Conservation (phyloP, 148 eudicot species). For the Cornus controversa region DNA sequence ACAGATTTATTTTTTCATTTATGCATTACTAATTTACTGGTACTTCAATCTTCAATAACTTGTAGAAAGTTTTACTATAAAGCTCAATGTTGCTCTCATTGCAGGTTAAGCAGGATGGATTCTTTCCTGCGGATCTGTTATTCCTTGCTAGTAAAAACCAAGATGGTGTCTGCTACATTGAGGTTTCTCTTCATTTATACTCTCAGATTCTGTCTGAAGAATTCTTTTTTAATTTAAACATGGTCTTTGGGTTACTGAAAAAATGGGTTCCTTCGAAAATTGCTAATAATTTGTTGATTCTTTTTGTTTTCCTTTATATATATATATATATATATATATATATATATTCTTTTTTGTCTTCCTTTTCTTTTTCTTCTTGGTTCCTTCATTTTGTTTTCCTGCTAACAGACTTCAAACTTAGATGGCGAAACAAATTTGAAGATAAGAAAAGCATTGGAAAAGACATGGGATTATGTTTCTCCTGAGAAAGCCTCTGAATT, state of each 20-base stretch:
- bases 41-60: not conserved
- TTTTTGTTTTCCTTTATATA: too few relatives aligned
- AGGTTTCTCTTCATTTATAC: slow-evolving; percentile 45
- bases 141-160: slow-evolving; percentile 91
- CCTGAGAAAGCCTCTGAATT: slow-evolving; percentile 82
- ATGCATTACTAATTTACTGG: not conserved
- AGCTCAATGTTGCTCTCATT: slow-evolving; percentile 14
- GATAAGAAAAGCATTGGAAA: slow-evolving; percentile 94
- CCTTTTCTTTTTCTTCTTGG: not conserved
- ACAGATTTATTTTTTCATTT: not conserved
- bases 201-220: not conserved
- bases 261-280: too few relatives aligned
- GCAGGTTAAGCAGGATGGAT: slow-evolving; percentile 91
- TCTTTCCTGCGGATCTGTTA: slow-evolving; percentile 90
- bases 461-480: slow-evolving; percentile 87
- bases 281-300: not conserved
- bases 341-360: too few relatives aligned
- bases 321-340: too few relatives aligned
- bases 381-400: slow-evolving; percentile 6
- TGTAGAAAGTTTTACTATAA: not conserved
- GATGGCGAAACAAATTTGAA: slow-evolving; percentile 99
- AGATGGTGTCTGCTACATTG: slow-evolving; percentile 95
- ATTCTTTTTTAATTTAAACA: not conserved
- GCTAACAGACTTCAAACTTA: slow-evolving; percentile 82
- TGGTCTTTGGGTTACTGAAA: too few relatives aligned